Evolutionary conservation across 169 alveolate genomes (phyloP), one percentile per base, ranked within the genome.

Genomic region (Perkinsus chesapeaki): DNA sequence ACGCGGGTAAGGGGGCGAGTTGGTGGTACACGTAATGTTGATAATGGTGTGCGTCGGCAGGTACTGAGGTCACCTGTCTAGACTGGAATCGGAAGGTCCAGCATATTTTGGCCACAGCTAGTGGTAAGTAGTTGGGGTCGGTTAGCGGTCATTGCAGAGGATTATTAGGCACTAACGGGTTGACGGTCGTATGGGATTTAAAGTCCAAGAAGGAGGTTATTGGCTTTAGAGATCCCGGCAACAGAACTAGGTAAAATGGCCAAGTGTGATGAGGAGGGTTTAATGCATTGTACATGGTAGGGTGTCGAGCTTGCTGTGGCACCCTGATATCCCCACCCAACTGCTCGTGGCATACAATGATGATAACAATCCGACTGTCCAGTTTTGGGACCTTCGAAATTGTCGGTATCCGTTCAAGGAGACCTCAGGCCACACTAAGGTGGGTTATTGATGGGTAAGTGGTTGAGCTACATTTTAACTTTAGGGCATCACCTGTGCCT

Each of bases 1-100:
- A 60, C 27, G 82, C 82, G 7, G 82, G 82, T 60, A 60, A 34
- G 82, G 12, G 31, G 82, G 12, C 7, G 23, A 1, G 31, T 27
- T 60, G 27, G 82, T 60, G 31, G 82, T 60, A 16, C 37, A 10
- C 7, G 82, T 16, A 60, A 34, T 60, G 3, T 27, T 47, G 19
- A 19, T 47, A 47, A 19, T 47, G 19, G 72, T 47, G 19, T 9
- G 9, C 9, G 72, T 47, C 9, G 72, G 95, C 93, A 39, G 95
- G 93, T 39, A 48, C 94, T 34, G 95, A 94, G 48, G 92, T 94
- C 3, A 94, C 95, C 36, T 73, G 94, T 38, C 72, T 94, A 47
- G 93, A 92, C 90, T 94, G 95, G 95, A 94, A 94, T 73, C 93
- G 93, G 91, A 94, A 94, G 37, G 95, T 94, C 16, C 93, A 94